These are phyloP conservation scores for Neurospora sp. DNA, from an alignment of 495 filamentous ascomycete genomes.

Conservation along the genomic window DNA sequence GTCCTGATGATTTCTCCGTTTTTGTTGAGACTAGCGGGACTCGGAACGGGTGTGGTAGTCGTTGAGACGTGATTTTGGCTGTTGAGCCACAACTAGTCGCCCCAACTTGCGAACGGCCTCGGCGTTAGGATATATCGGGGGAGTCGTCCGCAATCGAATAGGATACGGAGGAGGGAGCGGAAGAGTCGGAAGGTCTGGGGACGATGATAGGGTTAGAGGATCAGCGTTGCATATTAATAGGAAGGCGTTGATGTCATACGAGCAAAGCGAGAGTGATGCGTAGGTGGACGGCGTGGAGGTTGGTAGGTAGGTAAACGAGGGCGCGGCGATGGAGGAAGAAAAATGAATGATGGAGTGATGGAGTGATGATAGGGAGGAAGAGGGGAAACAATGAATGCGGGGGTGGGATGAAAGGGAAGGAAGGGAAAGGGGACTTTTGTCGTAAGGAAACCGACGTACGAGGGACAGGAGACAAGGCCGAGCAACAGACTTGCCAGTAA, in stretches of 20 bases:
- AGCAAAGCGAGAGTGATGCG: not conserved
- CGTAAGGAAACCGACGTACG: not conserved
- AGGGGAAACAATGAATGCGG: not conserved
- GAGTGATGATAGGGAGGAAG: not conserved
- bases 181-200: slow-evolving; percentile 1
- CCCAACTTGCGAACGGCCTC: slow-evolving; percentile 1
- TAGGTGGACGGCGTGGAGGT: not conserved
- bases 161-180: slow-evolving; percentile 4
- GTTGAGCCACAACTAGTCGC: not conserved
- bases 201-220: not conserved
- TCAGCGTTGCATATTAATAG: not conserved
- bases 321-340: not conserved
- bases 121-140: slow-evolving; percentile 11
- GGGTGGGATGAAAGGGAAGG: not conserved
- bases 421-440: not conserved
- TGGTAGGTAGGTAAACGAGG: not conserved
- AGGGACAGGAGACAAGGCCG: not conserved
- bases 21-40: slow-evolving; percentile 16
- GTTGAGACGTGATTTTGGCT: slow-evolving; percentile 5
- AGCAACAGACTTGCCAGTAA: not conserved
- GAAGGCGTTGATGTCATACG: not conserved
- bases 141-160: not conserved
- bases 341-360: not conserved
- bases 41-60: slow-evolving; percentile 5
- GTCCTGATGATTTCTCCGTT: slow-evolving; percentile 35